Evolutionary conservation across 2,329 filamentous ascomycete species (phyloP).

Genomic region (Trichophyton mentagrophytes): DNA sequence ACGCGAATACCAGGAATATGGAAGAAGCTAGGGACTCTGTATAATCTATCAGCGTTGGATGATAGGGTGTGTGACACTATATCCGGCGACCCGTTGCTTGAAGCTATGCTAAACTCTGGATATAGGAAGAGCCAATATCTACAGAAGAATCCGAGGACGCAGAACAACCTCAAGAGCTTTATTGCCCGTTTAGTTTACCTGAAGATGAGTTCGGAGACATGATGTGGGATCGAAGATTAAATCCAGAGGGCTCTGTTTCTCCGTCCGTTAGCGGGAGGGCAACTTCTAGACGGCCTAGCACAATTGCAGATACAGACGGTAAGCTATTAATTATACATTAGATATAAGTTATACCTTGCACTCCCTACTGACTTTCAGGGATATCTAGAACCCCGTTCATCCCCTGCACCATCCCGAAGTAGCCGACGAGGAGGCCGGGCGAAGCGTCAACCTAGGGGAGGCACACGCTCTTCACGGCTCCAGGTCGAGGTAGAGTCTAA

Average conservation of each 20-base stretch:
- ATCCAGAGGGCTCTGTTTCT: slow-evolving; percentile 32
- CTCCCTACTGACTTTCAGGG: background rate
- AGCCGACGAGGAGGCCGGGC: slow-evolving; percentile 23
- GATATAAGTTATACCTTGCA: background rate
- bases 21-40: slow-evolving; percentile 70
- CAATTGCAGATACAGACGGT: slow-evolving; percentile 38
- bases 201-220: slow-evolving; percentile 35
- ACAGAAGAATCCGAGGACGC: slow-evolving; percentile 46
- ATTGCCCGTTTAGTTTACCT: slow-evolving; percentile 55
- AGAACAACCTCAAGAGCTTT: slow-evolving; percentile 40
- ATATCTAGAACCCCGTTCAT: slow-evolving; percentile 29
- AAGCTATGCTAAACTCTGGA: background rate
- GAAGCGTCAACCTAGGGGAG: slow-evolving; percentile 24
- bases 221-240: slow-evolving; percentile 37
- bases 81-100: background rate
- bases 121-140: slow-evolving; percentile 42
- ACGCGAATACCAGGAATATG: slow-evolving; percentile 86
- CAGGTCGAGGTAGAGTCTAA: slow-evolving; percentile 28
- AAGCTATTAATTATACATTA: slow-evolving; percentile 10
- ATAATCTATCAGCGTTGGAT: slow-evolving; percentile 75
- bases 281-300: slow-evolving; percentile 33
- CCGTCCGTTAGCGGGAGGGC: slow-evolving; percentile 25
- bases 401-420: slow-evolving; percentile 31
- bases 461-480: slow-evolving; percentile 26
- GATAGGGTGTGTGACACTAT: slow-evolving; percentile 54